phyloP scores from a whole-genome alignment of 1,284 basidiomycete genomes.

The Cryptococcus sp. region DNA sequence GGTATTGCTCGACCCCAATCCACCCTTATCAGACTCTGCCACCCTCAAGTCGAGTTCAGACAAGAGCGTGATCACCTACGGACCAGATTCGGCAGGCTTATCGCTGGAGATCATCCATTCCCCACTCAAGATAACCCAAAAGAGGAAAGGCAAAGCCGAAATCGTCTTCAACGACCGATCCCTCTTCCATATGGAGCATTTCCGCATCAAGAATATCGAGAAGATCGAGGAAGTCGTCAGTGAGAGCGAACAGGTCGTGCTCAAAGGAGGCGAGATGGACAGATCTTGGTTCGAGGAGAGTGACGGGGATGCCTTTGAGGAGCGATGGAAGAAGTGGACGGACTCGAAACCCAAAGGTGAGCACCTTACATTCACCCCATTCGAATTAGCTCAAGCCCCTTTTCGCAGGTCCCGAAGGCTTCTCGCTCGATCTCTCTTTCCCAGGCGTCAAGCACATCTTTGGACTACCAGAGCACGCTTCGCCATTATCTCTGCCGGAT shows the following conservation, averaged over 20 bases:
- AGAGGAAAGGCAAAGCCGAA: slow-evolving; percentile 74
- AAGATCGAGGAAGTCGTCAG: slow-evolving; percentile 50
- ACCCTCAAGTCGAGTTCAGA: slow-evolving; percentile 53
- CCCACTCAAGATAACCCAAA: slow-evolving; percentile 72
- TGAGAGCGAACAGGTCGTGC: slow-evolving; percentile 48
- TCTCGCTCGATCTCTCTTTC: slow-evolving; percentile 91
- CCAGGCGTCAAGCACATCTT: slow-evolving; percentile 86
- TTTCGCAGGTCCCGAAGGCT: slow-evolving; percentile 79
- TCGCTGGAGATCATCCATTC: slow-evolving; percentile 67
- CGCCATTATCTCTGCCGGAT: slow-evolving; percentile 80
- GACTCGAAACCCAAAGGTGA: slow-evolving; percentile 94
- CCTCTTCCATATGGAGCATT: slow-evolving; percentile 97
- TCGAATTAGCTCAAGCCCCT: slow-evolving; percentile 4
- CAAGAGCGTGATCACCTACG: slow-evolving; percentile 53
- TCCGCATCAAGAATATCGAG: slow-evolving; percentile 68
- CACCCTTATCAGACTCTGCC: slow-evolving; percentile 60
- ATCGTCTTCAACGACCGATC: slow-evolving; percentile 87
- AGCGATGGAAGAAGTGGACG: slow-evolving; percentile 79
- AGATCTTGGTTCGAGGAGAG: slow-evolving; percentile 80
- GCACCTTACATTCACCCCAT: slow-evolving; percentile 8
- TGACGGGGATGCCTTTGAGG: slow-evolving; percentile 86
- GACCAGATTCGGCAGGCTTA: slow-evolving; percentile 23
- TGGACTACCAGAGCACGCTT: slow-evolving; percentile 96
- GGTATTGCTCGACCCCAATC: slow-evolving; percentile 71
- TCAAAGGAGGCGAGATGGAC: slow-evolving; percentile 56